A percentile compares a stretch with the other conserved stretches of the same genome.
These are phyloP conservation scores for Zalaria sp. DNA, from an alignment of 2,329 filamentous ascomycete species.

Conservation along the genomic window DNA sequence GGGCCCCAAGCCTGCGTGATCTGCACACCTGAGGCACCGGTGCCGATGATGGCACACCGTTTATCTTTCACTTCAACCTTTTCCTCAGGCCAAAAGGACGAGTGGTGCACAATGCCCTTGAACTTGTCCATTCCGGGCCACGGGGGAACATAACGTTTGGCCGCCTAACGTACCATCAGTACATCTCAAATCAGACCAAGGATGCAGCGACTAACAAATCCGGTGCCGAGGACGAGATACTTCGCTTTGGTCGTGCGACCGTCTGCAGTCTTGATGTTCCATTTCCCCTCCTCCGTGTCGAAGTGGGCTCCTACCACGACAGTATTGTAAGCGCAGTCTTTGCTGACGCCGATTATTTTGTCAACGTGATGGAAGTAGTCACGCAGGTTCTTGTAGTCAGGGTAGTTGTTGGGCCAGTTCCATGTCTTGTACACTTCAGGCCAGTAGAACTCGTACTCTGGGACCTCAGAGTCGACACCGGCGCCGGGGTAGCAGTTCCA, in stretches of 20 bases:
- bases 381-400: constrained; percentile 31
- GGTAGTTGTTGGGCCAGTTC: constrained; percentile 30
- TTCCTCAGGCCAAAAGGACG: constrained; percentile 38
- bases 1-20: constrained; percentile 47
- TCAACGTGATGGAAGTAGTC: constrained; percentile 49
- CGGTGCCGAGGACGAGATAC: constrained; percentile 40
- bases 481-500: constrained; percentile 24
- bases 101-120: constrained; percentile 42
- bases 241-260: constrained; percentile 36
- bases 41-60: constrained; percentile 46
- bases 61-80: constrained; percentile 48
- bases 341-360: constrained; percentile 39
- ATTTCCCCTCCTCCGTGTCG: constrained; percentile 32
- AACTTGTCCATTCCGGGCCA: constrained; percentile 47
- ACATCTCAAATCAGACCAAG: too few relatives aligned
- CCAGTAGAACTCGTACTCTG: constrained; percentile 15
- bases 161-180: constrained; percentile 15
- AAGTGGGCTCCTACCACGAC: constrained; percentile 40
- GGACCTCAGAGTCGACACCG: constrained; percentile 27
- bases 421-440: constrained; percentile 31
- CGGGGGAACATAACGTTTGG: constrained; percentile 46
- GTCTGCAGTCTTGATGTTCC: constrained; percentile 37
- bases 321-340: constrained; percentile 43
- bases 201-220: constrained; percentile 24
- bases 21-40: constrained; percentile 50